phyloP scores from a whole-genome alignment of 2,329 filamentous ascomycete genomes.

The Cordyceps javanica region DNA sequence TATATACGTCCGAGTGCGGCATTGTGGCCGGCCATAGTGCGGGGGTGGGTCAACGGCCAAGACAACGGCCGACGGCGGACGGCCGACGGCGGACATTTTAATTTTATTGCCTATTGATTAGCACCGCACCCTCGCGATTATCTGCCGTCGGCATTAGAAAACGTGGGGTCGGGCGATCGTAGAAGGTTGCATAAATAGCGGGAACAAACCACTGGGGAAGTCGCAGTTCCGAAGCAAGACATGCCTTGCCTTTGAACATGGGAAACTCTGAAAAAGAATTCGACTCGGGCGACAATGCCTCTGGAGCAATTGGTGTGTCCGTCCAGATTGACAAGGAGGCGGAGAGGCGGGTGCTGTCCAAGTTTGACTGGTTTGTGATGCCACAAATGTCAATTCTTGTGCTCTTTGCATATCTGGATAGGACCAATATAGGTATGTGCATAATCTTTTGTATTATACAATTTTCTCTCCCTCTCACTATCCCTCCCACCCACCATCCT shows the following conservation, averaged over 20 bases:
- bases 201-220: not conserved
- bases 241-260: not conserved
- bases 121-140: not conserved
- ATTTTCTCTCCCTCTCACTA: too few relatives aligned
- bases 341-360: slow-evolving; percentile 16
- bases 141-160: slow-evolving; percentile 9
- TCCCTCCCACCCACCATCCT: too few relatives aligned
- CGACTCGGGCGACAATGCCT: slow-evolving; percentile 9
- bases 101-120: not conserved
- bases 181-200: slow-evolving; percentile 3
- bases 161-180: slow-evolving; percentile 4
- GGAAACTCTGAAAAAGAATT: slow-evolving; percentile 1
- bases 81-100: slow-evolving; percentile 10
- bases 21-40: too few relatives aligned
- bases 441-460: not conserved
- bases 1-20: slow-evolving; percentile 7
- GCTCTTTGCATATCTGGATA: slow-evolving; percentile 22
- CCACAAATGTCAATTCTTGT: slow-evolving; percentile 22
- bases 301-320: not conserved
- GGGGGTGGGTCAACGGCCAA: slow-evolving; percentile 28
- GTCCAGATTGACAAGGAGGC: slow-evolving; percentile 3
- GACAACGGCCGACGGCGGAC: slow-evolving; percentile 20
- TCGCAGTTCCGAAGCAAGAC: not conserved
- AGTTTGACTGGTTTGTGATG: slow-evolving; percentile 24
- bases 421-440: slow-evolving; percentile 21